Conservation (phyloP, 208 protist genomes). For the Trypanosoma conorhini region DNA sequence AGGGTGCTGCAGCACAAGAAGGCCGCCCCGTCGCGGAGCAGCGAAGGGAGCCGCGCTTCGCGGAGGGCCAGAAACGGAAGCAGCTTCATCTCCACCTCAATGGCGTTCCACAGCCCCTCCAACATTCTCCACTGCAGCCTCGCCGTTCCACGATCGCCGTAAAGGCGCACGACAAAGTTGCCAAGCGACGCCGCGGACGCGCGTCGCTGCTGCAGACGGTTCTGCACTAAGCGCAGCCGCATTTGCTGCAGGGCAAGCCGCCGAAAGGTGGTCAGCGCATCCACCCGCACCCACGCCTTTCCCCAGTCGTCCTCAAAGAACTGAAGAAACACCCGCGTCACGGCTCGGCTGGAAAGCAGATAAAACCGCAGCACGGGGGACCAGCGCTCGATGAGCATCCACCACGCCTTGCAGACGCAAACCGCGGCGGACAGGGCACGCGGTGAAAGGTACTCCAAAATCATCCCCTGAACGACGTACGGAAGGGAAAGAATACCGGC, state of each 20-base stretch:
- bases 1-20: constrained; percentile 1
- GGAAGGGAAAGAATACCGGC: constrained; percentile 27
- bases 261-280: constrained; percentile 36
- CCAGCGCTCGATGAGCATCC: constrained; percentile 16
- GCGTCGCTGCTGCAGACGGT: constrained; percentile 20
- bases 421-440: constrained; percentile 30
- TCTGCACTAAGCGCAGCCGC: neutral
- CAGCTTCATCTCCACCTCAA: constrained; percentile 23
- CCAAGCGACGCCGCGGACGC: neutral
- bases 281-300: constrained; percentile 31
- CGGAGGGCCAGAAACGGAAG: constrained; percentile 23
- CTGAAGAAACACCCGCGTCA: constrained; percentile 38
- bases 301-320: constrained; percentile 54
- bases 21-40: constrained; percentile 3
- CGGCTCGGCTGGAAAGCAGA: constrained; percentile 18
- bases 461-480: constrained; percentile 29
- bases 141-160: neutral
- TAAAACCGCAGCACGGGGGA: constrained; percentile 21
- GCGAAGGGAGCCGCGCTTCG: constrained; percentile 8
- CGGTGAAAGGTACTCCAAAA: constrained; percentile 38
- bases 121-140: constrained; percentile 17
- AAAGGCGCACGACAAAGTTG: constrained; percentile 5
- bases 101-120: constrained; percentile 15
- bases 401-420: constrained; percentile 37
- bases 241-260: constrained; percentile 23